phyloP scores from a whole-genome alignment of 2,329 filamentous ascomycete genomes.

The Phaeosphaeria sp. region DNA sequence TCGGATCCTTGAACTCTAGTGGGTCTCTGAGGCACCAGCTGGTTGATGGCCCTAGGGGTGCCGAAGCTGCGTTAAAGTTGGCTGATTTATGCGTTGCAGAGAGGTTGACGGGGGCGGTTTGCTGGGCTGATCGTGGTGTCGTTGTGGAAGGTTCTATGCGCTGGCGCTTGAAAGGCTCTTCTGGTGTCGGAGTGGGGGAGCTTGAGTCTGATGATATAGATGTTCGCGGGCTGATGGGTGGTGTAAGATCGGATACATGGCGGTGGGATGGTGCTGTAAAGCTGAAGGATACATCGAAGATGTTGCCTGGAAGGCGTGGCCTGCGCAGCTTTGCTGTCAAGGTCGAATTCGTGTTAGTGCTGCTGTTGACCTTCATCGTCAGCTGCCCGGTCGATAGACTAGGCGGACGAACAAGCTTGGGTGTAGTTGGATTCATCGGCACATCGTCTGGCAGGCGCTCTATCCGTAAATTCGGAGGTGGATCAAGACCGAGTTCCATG shows the following conservation, averaged over 20 bases:
- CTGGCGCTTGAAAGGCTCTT: slow-evolving; percentile 14
- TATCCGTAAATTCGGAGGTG: too few species aligned
- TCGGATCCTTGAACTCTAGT: background rate
- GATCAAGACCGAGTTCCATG: too few species aligned
- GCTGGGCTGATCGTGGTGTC: too few species aligned
- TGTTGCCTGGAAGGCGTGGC: too few species aligned
- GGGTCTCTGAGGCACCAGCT: background rate
- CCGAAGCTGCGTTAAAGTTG: too few species aligned
- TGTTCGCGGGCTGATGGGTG: slow-evolving; percentile 18
- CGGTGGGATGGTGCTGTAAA: slow-evolving; percentile 11
- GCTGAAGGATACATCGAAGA: slow-evolving; percentile 22
- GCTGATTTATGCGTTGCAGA: too few species aligned
- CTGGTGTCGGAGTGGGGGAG: slow-evolving; percentile 1
- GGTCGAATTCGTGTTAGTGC: background rate
- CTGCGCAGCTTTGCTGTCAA: slow-evolving; percentile 3
- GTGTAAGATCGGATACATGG: slow-evolving; percentile 12
- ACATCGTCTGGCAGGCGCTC: too few species aligned
- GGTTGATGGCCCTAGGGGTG: too few species aligned
- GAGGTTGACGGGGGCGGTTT: too few species aligned
- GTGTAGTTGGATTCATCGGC: too few species aligned
- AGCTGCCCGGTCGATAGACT: background rate
- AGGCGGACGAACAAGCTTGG: background rate
- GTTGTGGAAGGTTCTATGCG: slow-evolving; percentile 13
- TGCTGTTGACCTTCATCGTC: background rate
- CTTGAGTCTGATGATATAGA: too few species aligned